Base-by-base conservation (phyloP, 2,329 filamentous ascomycete species). In the Aureobasidium sp. region DNA sequence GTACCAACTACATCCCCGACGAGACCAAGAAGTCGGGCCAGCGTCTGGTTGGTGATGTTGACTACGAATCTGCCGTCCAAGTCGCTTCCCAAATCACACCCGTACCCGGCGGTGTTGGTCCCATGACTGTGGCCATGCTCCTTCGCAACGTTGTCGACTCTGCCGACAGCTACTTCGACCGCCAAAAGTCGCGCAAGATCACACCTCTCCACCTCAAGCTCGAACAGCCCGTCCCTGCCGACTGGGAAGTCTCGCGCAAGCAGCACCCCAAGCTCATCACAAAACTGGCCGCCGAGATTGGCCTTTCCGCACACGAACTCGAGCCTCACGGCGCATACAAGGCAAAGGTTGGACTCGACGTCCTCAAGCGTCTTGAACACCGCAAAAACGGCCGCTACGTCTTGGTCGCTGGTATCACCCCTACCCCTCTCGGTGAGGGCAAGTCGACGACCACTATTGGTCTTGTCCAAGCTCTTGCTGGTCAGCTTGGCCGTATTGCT, bases 121-220 rank as follows among this genome's bases (percentile, higher is more conserved):
- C 94, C 56, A 99, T 99, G 94, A 99, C 94, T 3, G 92, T 99
- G 66, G 94, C 94, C 64, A 99, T 99, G 94, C 82, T 99, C 52
- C 80, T 99, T 69, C 90, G 96, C 76, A 99, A 99, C 72, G 92
- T 97, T 9, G 88, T 97, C 61, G 88, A 93, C 68, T 87, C 93
- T 37, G 88, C 94, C 39, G 88, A 87, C 53, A 79, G 84, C 63
- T 92, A 90, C 71, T 94, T 94, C 66, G 90, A 94, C 66, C 84
- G 84, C 65, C 88, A 95, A 74, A 95, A 90, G 77, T 81, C 87
- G 65, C 85, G 94, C 63, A 86, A 84, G 68, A 89, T 95, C 65
- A 83, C 85, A 6, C 90, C 94, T 26, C 81, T 97, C n/a, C 89
- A 91, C 6, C 77, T 99, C 66, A 92, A 89, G 74, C 78, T 96